Evolutionary conservation across 768 basidiomycete genomes (phyloP), one percentile per base, ranked within the genome.

Genomic region (Kwoniella dendrophila): DNA sequence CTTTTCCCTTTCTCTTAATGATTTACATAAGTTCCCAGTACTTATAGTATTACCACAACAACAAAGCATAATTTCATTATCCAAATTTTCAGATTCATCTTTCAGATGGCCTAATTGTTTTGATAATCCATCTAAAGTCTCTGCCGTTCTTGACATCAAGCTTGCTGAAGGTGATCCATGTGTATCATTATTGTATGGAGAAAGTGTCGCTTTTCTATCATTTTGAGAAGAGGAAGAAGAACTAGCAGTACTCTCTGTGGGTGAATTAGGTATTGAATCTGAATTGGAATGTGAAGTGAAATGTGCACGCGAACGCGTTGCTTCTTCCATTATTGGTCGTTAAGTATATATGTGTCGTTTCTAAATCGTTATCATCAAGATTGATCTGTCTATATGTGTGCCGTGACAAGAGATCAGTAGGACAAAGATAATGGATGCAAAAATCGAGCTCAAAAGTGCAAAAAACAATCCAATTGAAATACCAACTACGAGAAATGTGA

Each of bases 1-100:
- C 75, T 85, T 85, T 48, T 85, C 82, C 81, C 88, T 90, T 54
- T 85, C 81, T 34, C 81, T 82, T 20, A 84, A 63, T 87, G 90
- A 90, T 8, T 83, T 80, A 77, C 81, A 83, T 43, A 84, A 81
- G n/a, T 84, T 68, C 88, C 85, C 73, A 88, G 20, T 36, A 32
- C 54, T 77, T 80, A 26, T 83, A 83, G 75, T 90, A 89, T 68
- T 89, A 88, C 65, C 90, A 90, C 26, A 78, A 78, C 16, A 85
- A 68, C 33, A 82, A 69, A 36, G 49, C 27, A 44, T 44, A 14
- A 14, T 10, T 18, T 18, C 44, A 14, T 50, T 64, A 16, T 34
- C 29, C 24, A 7, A 22, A 3, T 22, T 55, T 24, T 60, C 34
- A 18, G 38, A 27, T 8, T 59, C 72, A 30, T 61, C 53, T 27